Base-by-base conservation (phyloP, 306 rosid genomes). In the Dryas drummondii region DNA sequence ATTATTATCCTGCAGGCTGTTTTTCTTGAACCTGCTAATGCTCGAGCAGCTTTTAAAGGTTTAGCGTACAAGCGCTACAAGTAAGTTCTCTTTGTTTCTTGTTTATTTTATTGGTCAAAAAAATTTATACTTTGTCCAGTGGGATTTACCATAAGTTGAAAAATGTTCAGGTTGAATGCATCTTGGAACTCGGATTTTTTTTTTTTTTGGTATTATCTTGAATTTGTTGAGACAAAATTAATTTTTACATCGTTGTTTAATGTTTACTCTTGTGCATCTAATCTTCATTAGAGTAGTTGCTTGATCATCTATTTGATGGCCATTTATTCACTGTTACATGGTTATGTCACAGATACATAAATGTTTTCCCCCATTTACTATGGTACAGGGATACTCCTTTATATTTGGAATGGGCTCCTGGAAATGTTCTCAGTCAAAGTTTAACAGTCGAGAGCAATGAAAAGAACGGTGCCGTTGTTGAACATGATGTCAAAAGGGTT, bases 381-480 rank as follows among this genome's bases (percentile, higher is more conserved):
- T 71, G 76, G 74, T 60, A 71, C 68, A 94, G 99, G 87, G 97
- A 88, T 87, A 90, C 86, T 58, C 99, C 99, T 6, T 79, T 91
- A 65, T 94, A 91, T 84, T 83, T 94, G 90, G 97, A 94, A 78
- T 90, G 97, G 97, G 97, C 97, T 72, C 99, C 99, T 68, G 84
- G 81, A 54, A 75, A 87, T 84, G 52, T 94, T 82, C 97, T 94
- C 70, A 71, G 61, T 77, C 87, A 64, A 78, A 82, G 78, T 83
- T 65, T 87, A 76, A 81, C 69, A 59, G 63, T 87, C 50, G 79
- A 79, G 55, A 80, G 66, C 72, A 69, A 78, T 69, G 94, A 84
- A 71, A 79, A 76, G 79, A 76, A 64, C 49, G 65, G 54, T 69
- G 78, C 76, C 48, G 61, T 86, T 75, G 91, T 86, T 79, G 94